These are phyloP conservation scores for Fragaria ananassa DNA, from an alignment of 306 rosid genomes.

Conservation along the genomic window DNA sequence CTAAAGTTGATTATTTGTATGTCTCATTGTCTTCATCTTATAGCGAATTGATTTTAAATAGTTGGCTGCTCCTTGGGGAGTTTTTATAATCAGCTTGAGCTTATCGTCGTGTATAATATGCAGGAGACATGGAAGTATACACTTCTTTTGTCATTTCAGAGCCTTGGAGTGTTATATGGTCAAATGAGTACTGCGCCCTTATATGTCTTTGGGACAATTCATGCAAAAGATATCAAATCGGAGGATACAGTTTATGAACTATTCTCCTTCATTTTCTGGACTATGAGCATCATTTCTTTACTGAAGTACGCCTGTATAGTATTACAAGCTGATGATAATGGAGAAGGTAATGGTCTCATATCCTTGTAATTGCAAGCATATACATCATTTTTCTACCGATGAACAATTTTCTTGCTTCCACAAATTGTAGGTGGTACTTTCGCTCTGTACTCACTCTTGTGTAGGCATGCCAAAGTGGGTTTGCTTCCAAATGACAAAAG, in stretches of 20 bases:
- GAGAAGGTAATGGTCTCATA: slow-evolving; percentile 49
- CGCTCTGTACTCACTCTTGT: slow-evolving; percentile 75
- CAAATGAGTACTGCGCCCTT: slow-evolving; percentile 78
- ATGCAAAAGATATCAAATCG: slow-evolving; percentile 24
- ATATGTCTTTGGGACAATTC: slow-evolving; percentile 64
- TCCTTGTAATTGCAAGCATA: background rate
- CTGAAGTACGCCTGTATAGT: slow-evolving; percentile 65
- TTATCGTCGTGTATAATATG: slow-evolving; percentile 2
- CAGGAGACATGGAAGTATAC: slow-evolving; percentile 68
- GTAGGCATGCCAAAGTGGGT: slow-evolving; percentile 80
- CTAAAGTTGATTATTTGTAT: background rate
- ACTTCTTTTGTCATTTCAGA: slow-evolving; percentile 64
- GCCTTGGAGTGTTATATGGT: slow-evolving; percentile 75
- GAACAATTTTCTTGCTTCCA: slow-evolving; percentile 15
- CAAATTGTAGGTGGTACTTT: slow-evolving; percentile 62
- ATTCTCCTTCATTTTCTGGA: slow-evolving; percentile 80
- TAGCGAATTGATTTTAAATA: background rate
- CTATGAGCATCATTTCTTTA: slow-evolving; percentile 53
- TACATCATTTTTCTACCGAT: background rate
- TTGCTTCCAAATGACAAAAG: slow-evolving; percentile 66
- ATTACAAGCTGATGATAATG: slow-evolving; percentile 61
- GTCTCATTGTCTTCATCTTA: background rate
- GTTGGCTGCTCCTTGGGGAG: background rate
- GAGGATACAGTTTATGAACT: slow-evolving; percentile 52
- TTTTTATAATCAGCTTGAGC: background rate